Conservation (phyloP, 768 basidiomycete genomes). For the Russula sp. region DNA sequence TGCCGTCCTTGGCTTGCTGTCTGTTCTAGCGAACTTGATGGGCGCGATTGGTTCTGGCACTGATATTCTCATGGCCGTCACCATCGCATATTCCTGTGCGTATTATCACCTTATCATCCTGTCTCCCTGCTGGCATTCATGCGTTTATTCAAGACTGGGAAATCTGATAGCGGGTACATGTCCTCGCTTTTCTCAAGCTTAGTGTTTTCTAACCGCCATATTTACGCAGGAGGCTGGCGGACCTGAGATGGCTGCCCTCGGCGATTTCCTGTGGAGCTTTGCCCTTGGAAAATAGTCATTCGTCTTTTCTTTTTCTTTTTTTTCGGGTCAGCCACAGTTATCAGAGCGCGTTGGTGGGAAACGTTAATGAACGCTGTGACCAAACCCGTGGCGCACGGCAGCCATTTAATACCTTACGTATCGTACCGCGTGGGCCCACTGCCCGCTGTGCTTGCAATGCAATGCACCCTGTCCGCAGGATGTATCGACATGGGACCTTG, state of each 20-base stretch:
- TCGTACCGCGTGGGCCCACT: too few species aligned
- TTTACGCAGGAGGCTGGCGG: slow-evolving; percentile 60
- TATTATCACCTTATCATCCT: slow-evolving; percentile 15
- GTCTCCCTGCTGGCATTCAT: neutral
- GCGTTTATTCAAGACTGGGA: slow-evolving; percentile 67
- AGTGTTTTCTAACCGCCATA: neutral
- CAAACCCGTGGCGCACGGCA: neutral
- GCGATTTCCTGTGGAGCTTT: slow-evolving; percentile 57
- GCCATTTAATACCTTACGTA: neutral
- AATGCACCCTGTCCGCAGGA: neutral
- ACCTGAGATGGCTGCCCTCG: slow-evolving; percentile 74
- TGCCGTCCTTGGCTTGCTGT: slow-evolving; percentile 86
- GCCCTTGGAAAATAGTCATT: neutral
- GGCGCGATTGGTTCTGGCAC: slow-evolving; percentile 95
- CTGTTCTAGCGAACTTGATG: slow-evolving; percentile 88
- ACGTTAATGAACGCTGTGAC: neutral
- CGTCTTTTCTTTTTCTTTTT: neutral
- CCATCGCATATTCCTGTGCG: slow-evolving; percentile 80
- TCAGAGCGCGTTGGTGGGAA: neutral
- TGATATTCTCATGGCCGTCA: slow-evolving; percentile 95
- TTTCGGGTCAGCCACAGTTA: neutral
- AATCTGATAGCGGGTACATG: slow-evolving; percentile 69
- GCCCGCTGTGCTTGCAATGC: neutral
- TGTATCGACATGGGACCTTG: too few species aligned
- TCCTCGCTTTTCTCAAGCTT: neutral